Percentiles rank a stretch among this genome's conserved stretches.
Evolutionary conservation across 2,329 filamentous ascomycete species (phyloP).

Genomic region (Microdochium bolleyi): DNA sequence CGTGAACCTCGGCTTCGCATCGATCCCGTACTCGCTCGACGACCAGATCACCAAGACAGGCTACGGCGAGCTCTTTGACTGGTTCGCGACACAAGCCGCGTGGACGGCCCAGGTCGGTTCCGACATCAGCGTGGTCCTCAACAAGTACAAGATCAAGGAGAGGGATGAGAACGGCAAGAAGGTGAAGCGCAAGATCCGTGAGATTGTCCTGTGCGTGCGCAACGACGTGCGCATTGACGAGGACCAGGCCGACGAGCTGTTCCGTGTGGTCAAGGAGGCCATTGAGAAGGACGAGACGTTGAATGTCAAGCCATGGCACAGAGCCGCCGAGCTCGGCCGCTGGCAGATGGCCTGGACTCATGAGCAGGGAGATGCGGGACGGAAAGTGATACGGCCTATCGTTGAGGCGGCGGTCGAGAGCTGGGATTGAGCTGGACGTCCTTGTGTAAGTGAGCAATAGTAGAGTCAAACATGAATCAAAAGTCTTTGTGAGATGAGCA

Average conservation of each 20-base stretch:
- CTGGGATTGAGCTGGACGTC: slow-evolving; percentile 19
- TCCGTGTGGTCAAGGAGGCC: slow-evolving; percentile 27
- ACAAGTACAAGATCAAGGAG: slow-evolving; percentile 32
- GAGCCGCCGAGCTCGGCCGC: slow-evolving; percentile 26
- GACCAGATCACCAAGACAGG: slow-evolving; percentile 35
- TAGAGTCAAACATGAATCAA: neutral
- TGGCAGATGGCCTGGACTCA: slow-evolving; percentile 39
- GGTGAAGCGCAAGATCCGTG: slow-evolving; percentile 28
- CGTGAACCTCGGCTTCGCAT: slow-evolving; percentile 35
- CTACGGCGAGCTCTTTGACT: slow-evolving; percentile 36
- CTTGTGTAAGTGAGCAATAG: neutral
- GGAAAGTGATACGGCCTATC: slow-evolving; percentile 34
- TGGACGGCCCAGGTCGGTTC: slow-evolving; percentile 35
- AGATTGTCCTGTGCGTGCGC: slow-evolving; percentile 33
- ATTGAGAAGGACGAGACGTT: slow-evolving; percentile 28
- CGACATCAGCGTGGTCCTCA: slow-evolving; percentile 33
- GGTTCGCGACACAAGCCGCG: slow-evolving; percentile 37
- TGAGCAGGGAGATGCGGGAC: slow-evolving; percentile 21
- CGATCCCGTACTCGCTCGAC: slow-evolving; percentile 35
- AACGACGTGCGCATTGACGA: slow-evolving; percentile 34
- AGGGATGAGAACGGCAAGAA: slow-evolving; percentile 25
- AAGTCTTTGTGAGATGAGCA: neutral
- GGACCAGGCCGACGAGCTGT: slow-evolving; percentile 31
- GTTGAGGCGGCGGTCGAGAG: slow-evolving; percentile 32
- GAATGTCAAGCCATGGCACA: slow-evolving; percentile 32